Conservation (phyloP, 352 stramenopile species). For the Globisporangium takayamanum region DNA sequence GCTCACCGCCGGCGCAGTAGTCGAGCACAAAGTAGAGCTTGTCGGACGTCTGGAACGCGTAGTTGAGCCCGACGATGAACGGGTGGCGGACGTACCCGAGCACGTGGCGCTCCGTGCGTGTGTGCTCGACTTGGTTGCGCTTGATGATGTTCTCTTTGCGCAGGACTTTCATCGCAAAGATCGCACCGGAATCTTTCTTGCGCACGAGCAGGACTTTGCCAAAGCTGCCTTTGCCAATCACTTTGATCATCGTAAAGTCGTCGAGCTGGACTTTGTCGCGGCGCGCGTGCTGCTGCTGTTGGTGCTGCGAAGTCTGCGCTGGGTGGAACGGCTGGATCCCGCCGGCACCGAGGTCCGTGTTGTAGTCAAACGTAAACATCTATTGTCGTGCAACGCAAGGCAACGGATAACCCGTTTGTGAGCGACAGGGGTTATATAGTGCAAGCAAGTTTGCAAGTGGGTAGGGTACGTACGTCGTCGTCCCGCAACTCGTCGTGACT, state of each 20-base stretch:
- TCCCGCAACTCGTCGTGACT: slow-evolving; percentile 46
- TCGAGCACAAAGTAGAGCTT: slow-evolving; percentile 99
- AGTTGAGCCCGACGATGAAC: slow-evolving; percentile 95
- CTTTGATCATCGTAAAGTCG: slow-evolving; percentile 95
- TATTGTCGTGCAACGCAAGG: slow-evolving; percentile 6
- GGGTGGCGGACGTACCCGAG: slow-evolving; percentile 96
- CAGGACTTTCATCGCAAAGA: slow-evolving; percentile 99
- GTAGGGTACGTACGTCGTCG: slow-evolving; percentile 2
- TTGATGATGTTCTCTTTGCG: slow-evolving; percentile 99
- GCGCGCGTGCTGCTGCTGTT: slow-evolving; percentile 27
- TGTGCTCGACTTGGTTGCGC: slow-evolving; percentile 98
- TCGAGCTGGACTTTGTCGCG: slow-evolving; percentile 85
- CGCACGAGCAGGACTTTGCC: slow-evolving; percentile 96
- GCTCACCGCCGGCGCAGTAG: slow-evolving; percentile 95
- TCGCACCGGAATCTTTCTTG: slow-evolving; percentile 88
- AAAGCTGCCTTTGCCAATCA: slow-evolving; percentile 95
- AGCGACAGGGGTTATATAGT: not conserved
- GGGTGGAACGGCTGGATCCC: slow-evolving; percentile 17
- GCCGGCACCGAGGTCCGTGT: slow-evolving; percentile 39
- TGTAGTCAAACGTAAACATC: slow-evolving; percentile 76
- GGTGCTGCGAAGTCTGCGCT: slow-evolving; percentile 17
- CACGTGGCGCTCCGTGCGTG: slow-evolving; percentile 96
- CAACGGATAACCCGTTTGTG: slow-evolving; percentile 1
- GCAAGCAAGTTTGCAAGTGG: not conserved
- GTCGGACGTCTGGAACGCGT: slow-evolving; percentile 95